Base-by-base conservation (phyloP, 75 land plant species). In the Cupressus sempervirens region DNA sequence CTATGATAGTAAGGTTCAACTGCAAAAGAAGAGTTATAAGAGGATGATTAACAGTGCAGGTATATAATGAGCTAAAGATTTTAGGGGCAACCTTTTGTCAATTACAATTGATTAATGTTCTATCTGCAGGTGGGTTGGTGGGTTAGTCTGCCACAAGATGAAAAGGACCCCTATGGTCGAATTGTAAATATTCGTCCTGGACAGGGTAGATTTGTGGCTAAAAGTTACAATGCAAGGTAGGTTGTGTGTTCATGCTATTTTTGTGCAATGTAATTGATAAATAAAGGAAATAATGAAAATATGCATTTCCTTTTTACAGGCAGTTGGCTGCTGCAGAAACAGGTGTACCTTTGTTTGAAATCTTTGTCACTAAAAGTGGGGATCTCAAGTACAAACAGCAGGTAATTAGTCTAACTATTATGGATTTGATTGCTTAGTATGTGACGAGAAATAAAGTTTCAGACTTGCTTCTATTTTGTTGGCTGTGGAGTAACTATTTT, bases 121-220 rank as follows among this genome's bases (percentile, higher is more conserved):
- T 82, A 26, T 86, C 29, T 82, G 82, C 92, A 97, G 99, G 90
- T 97, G 18, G 99, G 99, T 46, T 97, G 99, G 98, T 97, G 99
- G 99, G 93, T 89, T 30, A 98, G 98, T 30, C 88, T 87, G 34
- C 86, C 99, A 30, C 88, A 92, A 86, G 95, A 93, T 73, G 90
- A 92, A 46, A 91, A 89, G 88, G 94, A 96, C 86, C 94, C 98
- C 30, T 96, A 93, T 90, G 98, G 99, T 29, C 90, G 95, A 84
- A 87, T 97, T 41, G 89, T 97, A 8, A 90, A 84, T 4, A 93
- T 97, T 75, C 88, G 90, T 68, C 91, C 99, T 79, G 91, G 88
- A 23, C 87, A 91, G 50, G 99, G 99, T 12, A 96, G 95, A 92
- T 95, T 92, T 84, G 80, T 97, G 53, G 99, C 93, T 40, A 89